These are phyloP conservation scores for Jamesozyma rosinii DNA, from an alignment of 805 yeast genomes.

Conservation along the genomic window DNA sequence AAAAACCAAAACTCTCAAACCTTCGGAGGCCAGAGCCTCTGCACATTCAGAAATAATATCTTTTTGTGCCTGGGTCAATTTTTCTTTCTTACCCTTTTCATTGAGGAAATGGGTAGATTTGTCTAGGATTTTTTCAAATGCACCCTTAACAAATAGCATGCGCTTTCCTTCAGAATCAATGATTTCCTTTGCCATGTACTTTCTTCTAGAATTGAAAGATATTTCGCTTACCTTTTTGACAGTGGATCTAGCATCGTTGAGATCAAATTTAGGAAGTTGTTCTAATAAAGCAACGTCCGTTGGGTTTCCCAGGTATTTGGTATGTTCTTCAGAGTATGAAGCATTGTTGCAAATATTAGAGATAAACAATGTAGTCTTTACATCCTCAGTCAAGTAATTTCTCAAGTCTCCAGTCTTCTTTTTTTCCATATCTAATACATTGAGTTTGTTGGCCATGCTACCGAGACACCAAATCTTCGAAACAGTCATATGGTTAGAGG, in stretches of 20 bases:
- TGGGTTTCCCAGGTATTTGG: constrained; percentile 80
- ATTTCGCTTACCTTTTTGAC: constrained; percentile 54
- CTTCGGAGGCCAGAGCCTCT: constrained; percentile 62
- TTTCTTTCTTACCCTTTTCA: constrained; percentile 49
- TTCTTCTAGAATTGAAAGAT: constrained; percentile 77
- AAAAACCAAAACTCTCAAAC: constrained; percentile 77
- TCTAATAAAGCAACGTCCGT: constrained; percentile 89
- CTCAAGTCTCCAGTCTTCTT: constrained; percentile 34
- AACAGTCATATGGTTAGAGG: constrained; percentile 87
- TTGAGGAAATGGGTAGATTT: constrained; percentile 52
- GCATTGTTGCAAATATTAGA: constrained; percentile 75
- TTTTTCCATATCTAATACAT: constrained; percentile 38
- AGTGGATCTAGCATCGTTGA: constrained; percentile 60
- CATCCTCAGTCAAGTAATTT: constrained; percentile 45
- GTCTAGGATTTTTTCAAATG: constrained; percentile 62
- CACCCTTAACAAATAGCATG: constrained; percentile 78
- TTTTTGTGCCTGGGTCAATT: constrained; percentile 44
- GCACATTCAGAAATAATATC: constrained; percentile 49
- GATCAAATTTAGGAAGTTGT: constrained; percentile 56
- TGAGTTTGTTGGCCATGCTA: constrained; percentile 35
- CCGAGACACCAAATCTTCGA: constrained; percentile 75
- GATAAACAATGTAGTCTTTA: constrained; percentile 46
- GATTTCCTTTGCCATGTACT: constrained; percentile 79
- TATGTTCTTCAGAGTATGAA: constrained; percentile 56
- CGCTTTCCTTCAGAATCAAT: constrained; percentile 50